These are phyloP conservation scores for Fonsecaea nubica DNA, from an alignment of 2,329 filamentous ascomycete species.

Conservation along the genomic window DNA sequence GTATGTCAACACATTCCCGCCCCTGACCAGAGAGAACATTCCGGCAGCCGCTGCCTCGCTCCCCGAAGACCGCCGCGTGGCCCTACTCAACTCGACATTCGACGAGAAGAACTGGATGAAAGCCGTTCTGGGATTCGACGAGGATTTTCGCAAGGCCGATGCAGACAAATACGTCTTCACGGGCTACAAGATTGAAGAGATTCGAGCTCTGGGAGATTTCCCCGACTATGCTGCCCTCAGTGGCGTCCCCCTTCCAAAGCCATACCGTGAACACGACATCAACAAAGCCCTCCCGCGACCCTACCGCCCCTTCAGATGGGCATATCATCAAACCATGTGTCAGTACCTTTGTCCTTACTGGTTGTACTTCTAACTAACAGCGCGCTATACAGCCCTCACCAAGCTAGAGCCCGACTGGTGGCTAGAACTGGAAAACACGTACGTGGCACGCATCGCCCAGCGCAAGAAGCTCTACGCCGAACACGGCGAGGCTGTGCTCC, in stretches of 20 bases:
- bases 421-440: conserved; percentile 83
- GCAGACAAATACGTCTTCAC: conserved; percentile 64
- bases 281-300: conserved; percentile 72
- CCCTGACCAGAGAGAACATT: conserved; percentile 58
- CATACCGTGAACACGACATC: conserved; percentile 71
- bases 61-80: conserved; percentile 35
- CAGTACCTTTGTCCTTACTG: conserved; percentile 47
- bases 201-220: conserved; percentile 74
- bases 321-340: conserved; percentile 93
- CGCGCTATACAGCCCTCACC: conserved; percentile 64
- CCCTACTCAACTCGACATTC: conserved; percentile 35
- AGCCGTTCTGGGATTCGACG: conserved; percentile 50
- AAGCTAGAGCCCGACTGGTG: conserved; percentile 85
- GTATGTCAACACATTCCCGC: conserved; percentile 60
- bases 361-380: not conserved
- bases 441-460: conserved; percentile 70
- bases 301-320: conserved; percentile 82
- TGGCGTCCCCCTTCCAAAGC: conserved; percentile 72
- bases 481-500: conserved; percentile 69
- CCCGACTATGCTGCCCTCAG: conserved; percentile 78
- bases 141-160: conserved; percentile 48
- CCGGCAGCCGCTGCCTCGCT: conserved; percentile 42
- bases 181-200: conserved; percentile 73
- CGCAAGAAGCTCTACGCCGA: conserved; percentile 69
- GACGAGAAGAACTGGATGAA: conserved; percentile 45